Base-by-base conservation (phyloP, 345 rosid species). In the Lumnitzera racemosa region DNA sequence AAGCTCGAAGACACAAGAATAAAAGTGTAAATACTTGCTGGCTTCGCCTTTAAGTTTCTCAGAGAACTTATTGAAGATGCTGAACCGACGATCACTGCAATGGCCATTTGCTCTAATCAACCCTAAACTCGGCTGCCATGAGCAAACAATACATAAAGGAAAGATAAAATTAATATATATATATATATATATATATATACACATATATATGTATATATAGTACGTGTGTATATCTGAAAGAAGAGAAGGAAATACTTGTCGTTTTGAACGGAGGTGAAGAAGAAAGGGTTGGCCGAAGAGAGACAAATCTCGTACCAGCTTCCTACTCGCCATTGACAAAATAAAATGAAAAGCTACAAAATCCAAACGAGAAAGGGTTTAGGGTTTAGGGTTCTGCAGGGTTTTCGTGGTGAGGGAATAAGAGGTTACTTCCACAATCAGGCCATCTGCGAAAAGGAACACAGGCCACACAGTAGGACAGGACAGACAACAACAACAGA, bases 61-160 rank as follows among this genome's bases (percentile, higher is more conserved):
- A 1, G 92, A 85, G 64, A 91, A 89, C 50, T 91, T 90, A 55
- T 82, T 82, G 61, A 94, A 84, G 41, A 90, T 85, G 36, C 99
- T 81, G 67, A 83, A 90, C 62, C 52, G 69, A 41, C 89, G 95
- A 77, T 60, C 64, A 62, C 62, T 65, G 17, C 59, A 53, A 67
- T 20, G 66, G 58, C 83, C 83, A 70, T 74, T 64, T 2, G 64
- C 62, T 24, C 74, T 56, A 12, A 73, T 53, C 69, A 77, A 56
- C 62, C 82, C 67, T 57, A 72, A 16, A 59, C 85, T 72, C 53
- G 68, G 64, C 63, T 23, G 25, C 57, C 57, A 57, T 49, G 3
- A 17, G 31, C 46, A 49, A 13, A 51, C 50, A 65, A 65, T 16
- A n/a, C 56, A 13, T 47, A 13, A n/a, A 43, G 25, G 47, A 53